Conservation (phyloP, 139 green algal genomes). For the Micromonas pusilla region DNA sequence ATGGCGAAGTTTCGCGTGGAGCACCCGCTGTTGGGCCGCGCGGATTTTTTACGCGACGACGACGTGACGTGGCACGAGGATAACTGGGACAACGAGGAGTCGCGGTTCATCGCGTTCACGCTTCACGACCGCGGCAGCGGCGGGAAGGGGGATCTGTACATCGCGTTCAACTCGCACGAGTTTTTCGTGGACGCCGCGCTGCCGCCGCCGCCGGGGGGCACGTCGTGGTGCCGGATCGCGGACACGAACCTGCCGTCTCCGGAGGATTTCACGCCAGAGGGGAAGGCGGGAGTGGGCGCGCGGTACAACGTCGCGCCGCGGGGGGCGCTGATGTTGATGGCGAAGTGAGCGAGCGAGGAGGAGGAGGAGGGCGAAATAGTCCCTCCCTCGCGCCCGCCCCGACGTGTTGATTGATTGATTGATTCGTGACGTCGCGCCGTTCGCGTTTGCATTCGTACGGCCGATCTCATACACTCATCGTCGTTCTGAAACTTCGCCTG, state of each 20-base stretch:
- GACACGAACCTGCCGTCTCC: conserved; percentile 90
- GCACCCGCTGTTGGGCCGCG: conserved; percentile 72
- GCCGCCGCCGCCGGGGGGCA: conserved; percentile 53
- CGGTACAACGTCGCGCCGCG: conserved; percentile 55
- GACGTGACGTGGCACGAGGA: conserved; percentile 97
- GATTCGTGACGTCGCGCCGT: no score
- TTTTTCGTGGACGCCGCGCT: conserved; percentile 54
- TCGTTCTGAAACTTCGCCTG: no score
- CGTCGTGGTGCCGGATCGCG: conserved; percentile 72
- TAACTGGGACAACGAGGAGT: conserved; percentile 86
- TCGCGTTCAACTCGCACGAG: conserved; percentile 87
- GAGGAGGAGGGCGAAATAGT: no score
- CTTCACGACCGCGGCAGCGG: conserved; percentile 60
- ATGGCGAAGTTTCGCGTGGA: conserved; percentile 70
- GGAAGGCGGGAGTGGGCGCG: conserved; percentile 63
- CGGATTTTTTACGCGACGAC: conserved; percentile 59
- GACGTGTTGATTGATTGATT: no score
- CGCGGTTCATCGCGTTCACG: conserved; percentile 88
- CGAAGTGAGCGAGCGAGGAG: no score
- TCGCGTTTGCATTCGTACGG: no score
- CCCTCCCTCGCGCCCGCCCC: no score
- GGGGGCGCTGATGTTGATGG: conserved; percentile 67
- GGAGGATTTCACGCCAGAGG: conserved; percentile 74
- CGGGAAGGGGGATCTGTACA: conserved; percentile 70
- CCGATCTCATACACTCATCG: no score